Base-by-base conservation (phyloP, 805 yeast species). In the Pichia exigua region DNA sequence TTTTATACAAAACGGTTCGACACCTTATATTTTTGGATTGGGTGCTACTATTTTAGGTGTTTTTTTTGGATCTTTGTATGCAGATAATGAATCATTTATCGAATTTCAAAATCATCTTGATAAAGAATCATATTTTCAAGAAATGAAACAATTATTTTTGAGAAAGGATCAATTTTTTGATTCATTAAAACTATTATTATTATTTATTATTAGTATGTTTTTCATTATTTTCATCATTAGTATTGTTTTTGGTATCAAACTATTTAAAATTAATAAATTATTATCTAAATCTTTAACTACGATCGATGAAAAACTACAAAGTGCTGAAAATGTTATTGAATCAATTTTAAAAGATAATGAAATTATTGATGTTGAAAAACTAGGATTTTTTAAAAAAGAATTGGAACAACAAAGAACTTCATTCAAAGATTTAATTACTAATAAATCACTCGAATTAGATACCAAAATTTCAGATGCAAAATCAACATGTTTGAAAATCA, bases 241-340 rank as follows among this genome's bases (percentile, higher is more conserved):
- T 3, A 15, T 52, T 6, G 22, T 49, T 18, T 3, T 45, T 4
- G 28, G 21, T 8, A n/a, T 26, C 20, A 18, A 30, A 15, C 4
- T 32, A 9, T 38, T 15, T 18, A 35, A 26, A 3, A 22, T 42
- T 12, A 42, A 42, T 15, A 46, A 43, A 17, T 39, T 26, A 3
- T 2, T 32, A 15, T 13, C 20, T 30, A 21, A 11, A 11, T 40
- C 20, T 12, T 39, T 49, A 8, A 39, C 5, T 4, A 8, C 17
- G 8, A 30, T 22, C 17, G n/a, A 40, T n/a, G 43, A 44, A 26
- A 44, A 41, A 17, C 22, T 49, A 4, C 42, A 51, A 7, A 22
- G 49, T 22, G 39, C 46, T 2, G 52, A 56, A 48, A 21, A n/a
- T 17, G 59, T 56, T 10, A 53, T 56, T 15, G 57, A 56, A 24